These are phyloP conservation scores for Rugonectria rugulosa DNA, from an alignment of 2,329 filamentous ascomycete species.

Conservation along the genomic window DNA sequence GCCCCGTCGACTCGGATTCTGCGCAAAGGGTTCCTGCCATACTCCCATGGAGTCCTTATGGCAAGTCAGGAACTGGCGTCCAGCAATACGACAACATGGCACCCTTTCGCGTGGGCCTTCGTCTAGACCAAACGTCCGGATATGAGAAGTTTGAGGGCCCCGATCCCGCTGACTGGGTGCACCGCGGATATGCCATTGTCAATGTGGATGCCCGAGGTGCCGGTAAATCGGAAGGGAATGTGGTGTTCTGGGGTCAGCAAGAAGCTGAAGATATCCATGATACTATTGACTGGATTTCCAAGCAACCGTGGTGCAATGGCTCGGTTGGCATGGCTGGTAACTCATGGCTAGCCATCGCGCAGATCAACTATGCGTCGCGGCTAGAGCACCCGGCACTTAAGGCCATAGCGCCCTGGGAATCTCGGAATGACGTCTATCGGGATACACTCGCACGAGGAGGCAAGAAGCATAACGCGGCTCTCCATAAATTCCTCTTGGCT, in stretches of 20 bases:
- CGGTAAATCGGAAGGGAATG: constrained; percentile 11
- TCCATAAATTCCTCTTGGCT: constrained; percentile 24
- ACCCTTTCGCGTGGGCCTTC: too few relatives aligned
- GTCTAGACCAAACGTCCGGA: too few relatives aligned
- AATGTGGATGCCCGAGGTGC: constrained; percentile 13
- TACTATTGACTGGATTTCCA: constrained; percentile 38
- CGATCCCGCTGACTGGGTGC: constrained; percentile 16
- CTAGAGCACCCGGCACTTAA: constrained; percentile 30
- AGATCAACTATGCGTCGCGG: constrained; percentile 33
- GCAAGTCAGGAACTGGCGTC: too few relatives aligned
- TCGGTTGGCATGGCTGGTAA: constrained; percentile 41
- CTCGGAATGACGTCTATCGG: constrained; percentile 9
- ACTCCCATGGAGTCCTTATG: too few relatives aligned
- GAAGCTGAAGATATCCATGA: constrained; percentile 40
- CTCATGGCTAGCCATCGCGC: constrained; percentile 33
- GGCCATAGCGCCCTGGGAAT: constrained; percentile 40
- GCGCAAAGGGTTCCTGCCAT: too few relatives aligned
- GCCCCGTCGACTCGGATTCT: too few relatives aligned
- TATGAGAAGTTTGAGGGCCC: constrained; percentile 23
- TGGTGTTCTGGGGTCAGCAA: constrained; percentile 24
- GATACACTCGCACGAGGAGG: constrained; percentile 23
- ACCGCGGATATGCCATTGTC: constrained; percentile 17
- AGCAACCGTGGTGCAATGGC: constrained; percentile 40
- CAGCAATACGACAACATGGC: too few relatives aligned
- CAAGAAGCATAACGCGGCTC: too few relatives aligned